phyloP scores from a whole-genome alignment of 1,284 basidiomycete species.

The Mycena citricolor region DNA sequence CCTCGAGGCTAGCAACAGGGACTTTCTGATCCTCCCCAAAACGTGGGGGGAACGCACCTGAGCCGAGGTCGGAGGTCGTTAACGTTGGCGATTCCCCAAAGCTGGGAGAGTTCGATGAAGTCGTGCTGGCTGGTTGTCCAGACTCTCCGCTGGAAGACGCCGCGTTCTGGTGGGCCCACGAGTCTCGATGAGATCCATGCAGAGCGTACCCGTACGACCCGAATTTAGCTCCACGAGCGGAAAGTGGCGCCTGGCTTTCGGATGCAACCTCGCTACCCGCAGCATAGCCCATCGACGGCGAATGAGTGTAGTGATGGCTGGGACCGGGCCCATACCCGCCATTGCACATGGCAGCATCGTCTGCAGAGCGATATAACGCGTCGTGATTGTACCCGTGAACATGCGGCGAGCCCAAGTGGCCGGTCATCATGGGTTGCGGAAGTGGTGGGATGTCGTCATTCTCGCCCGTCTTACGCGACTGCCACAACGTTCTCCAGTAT shows the following conservation, averaged over 20 bases:
- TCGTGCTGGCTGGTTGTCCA: constrained; percentile 39
- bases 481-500: constrained; percentile 66
- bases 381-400: constrained; percentile 41
- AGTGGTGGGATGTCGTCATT: constrained; percentile 56
- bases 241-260: constrained; percentile 38
- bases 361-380: constrained; percentile 43
- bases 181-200: constrained; percentile 49
- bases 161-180: constrained; percentile 52
- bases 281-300: constrained; percentile 48
- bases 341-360: constrained; percentile 45
- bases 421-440: constrained; percentile 30
- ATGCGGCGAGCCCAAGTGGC: constrained; percentile 34
- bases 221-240: constrained; percentile 52
- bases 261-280: constrained; percentile 42
- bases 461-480: constrained; percentile 54
- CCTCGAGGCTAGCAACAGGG: constrained; percentile 52
- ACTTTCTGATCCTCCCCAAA: constrained; percentile 66
- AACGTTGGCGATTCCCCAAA: constrained; percentile 59
- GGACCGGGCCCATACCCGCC: constrained; percentile 41
- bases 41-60: constrained; percentile 37
- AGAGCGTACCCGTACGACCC: constrained; percentile 53
- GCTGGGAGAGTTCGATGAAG: constrained; percentile 49
- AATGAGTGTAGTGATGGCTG: constrained; percentile 44
- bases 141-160: constrained; percentile 47
- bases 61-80: constrained; percentile 51